Base-by-base conservation (phyloP, 768 basidiomycete species). In the Tricholomella constricta region DNA sequence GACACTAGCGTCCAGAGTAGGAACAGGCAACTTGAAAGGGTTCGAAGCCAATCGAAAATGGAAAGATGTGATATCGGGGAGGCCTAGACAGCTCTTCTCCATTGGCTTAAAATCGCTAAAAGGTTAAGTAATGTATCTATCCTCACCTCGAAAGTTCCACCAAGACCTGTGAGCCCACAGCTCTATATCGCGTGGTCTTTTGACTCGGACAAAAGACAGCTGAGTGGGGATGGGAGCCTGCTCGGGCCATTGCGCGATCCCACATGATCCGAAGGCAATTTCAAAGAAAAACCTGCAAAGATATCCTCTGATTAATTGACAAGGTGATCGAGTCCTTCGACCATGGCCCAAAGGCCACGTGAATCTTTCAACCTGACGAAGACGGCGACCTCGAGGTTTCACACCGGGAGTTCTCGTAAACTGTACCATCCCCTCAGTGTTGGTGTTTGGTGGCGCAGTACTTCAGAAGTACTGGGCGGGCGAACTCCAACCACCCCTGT, bases 11-110 rank as follows among this genome's bases (percentile, higher is more conserved):
- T n/a, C n/a, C n/a, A n/a, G 10, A 6, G 20, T 32, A 49, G 34
- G 48, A 55, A 50, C 27, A 45, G 54, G 52, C 36, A 55, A 49
- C 15, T 29, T 55, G 41, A 55, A 55, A 50, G 48, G 42, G 37
- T 17, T 22, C 0, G 22, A 29, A 10, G 32, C 38, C 17, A 11
- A 9, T 17, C 23, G 15, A 43, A 37, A 42, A 48, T 36, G 29
- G 32, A 23, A 43, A 48, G 41, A 31, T 19, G 43, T 45, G 34
- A 45, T 52, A 45, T 48, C 41, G 42, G 27, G 34, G 35, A 37
- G 36, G 43, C 17, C 17, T 35, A n/a, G 11, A 36, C n/a, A 2
- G 22, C 26, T 15, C 43, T 54, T 29, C 45, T 11, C 20, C 6
- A 29, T 35, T 35, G 17, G 22, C 41, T 45, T 38, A 17, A 40